Evolutionary conservation across 2,329 filamentous ascomycete species (phyloP), one percentile per base, ranked within the genome.

Genomic region (Exophiala viscosa): DNA sequence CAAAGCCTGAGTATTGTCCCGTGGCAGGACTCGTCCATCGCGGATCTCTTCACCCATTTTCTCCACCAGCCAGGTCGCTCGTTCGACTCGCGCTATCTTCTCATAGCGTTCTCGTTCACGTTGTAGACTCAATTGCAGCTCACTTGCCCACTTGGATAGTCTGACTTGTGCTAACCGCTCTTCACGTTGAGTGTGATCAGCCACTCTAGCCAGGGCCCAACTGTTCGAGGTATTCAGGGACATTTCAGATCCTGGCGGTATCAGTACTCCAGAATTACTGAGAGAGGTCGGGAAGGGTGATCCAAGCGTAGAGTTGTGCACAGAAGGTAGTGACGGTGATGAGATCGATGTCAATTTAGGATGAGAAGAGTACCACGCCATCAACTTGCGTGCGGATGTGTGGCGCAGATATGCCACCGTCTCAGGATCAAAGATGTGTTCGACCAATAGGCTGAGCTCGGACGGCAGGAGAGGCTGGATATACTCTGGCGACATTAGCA

Each of bases 401-500:
- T 97, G 86, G 23, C 92, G 84, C 46, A 97, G 78, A 78, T 88
- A 91, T 3, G 87, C 80, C 34, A 90, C 81, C 33, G 87, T 90
- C 41, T 92, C 85, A 3, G 80, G 78, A 41, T 90, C 85, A 62
- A 97, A 91, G 0, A 96, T 73, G 14, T 82, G 81, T 7, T 83
- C 75, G n/a, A 95, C 80, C 1, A 97, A 75, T 7, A 73, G 69
- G 4, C 69, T 64, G 2, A 97, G 80, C 52, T 97, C 91, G 7
- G 90, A 93, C 0, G 81, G 71, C 2, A 88, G 72, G 3, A 96
- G 76, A 1, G 92, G 92, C 56, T 89, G 86, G 11, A 93, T 76
- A 66, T 96, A 97, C 63, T 93, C 88, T 1, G 91, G 86, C 50
- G 85, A 90, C 92, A 97, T 97, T 14, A 97, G 78, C 0, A 95